Evolutionary conservation across 495 filamentous ascomycete species (phyloP), one percentile per base, ranked within the genome.

Genomic region (Tuber calosporum): DNA sequence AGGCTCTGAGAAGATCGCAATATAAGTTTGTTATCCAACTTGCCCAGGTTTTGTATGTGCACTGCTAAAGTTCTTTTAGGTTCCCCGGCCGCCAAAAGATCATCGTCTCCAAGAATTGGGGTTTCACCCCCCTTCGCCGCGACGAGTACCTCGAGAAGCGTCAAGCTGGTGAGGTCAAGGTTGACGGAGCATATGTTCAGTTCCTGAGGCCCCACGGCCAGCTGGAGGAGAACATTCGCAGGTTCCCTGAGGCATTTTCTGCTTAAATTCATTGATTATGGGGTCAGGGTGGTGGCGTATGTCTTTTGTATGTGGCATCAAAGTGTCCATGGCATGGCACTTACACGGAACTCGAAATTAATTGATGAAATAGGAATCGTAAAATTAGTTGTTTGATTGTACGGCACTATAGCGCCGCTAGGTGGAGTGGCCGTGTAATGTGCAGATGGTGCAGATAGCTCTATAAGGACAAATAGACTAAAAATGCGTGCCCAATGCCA

Each of bases 51-150:
- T 58, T 34, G 9, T 11, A 9, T 62, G 4, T 22, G 17, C 62
- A 20, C 40, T 39, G 69, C 45, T 78, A 39, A 78, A 40, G 40
- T 30, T 1, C 30, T 70, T 19, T 26, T 40, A 82, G 80, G 77
- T 99, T 99, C 91, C 95, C 95, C 76, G 95, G 95, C 85, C 94
- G 95, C 86, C 95, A 99, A 90, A 98, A 99, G 93, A 96, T 99
- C 86, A 96, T 99, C 83, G 90, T 97, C 86, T 93, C 90, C 87
- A 99, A 99, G 91, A 97, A 97, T 87, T 99, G 95, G 95, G 95
- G 95, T 77, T 99, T 98, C 91, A 99, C 95, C 73, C 92, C 92
- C 83, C 92, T 99, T 79, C 91, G 92, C 80, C 94, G 96, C 81
- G 95, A 97, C 74, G 95, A 99, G 84, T 99, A 97, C 87, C 85